phyloP scores from a whole-genome alignment of 306 rosid species.

The Datisca glomerata region DNA sequence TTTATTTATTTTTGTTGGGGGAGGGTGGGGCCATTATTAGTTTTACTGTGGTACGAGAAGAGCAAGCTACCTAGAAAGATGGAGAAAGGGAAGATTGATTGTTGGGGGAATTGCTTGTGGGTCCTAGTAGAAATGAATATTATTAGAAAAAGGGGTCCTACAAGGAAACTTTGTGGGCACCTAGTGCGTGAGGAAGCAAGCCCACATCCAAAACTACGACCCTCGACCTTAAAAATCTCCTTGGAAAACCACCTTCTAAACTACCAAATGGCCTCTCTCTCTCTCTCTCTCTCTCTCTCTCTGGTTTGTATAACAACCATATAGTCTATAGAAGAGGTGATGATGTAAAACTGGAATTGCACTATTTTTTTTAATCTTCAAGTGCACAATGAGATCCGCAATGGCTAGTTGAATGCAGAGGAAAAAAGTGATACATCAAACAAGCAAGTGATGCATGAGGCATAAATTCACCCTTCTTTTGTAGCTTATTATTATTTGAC shows the following conservation, averaged over 20 bases:
- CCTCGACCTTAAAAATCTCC: constrained; percentile 67
- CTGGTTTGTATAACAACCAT: background rate
- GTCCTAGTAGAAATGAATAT: constrained; percentile 31
- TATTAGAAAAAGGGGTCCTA: constrained; percentile 33
- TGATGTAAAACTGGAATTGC: too few relatives aligned
- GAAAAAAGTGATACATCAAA: too few relatives aligned
- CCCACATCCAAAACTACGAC: constrained; percentile 73
- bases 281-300: constrained; percentile 8
- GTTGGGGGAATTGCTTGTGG: too few relatives aligned
- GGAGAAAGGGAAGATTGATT: constrained; percentile 20
- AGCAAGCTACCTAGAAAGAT: constrained; percentile 11
- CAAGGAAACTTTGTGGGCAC: constrained; percentile 14
- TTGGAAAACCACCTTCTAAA: constrained; percentile 45
- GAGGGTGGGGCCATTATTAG: background rate
- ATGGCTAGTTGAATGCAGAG: too few relatives aligned
- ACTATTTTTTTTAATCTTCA: too few relatives aligned
- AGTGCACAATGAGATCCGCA: too few relatives aligned
- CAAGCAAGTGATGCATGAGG: too few relatives aligned
- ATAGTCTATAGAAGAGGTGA: too few relatives aligned
- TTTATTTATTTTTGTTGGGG: too few relatives aligned
- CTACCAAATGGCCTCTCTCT: constrained; percentile 44
- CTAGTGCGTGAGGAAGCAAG: constrained; percentile 40
- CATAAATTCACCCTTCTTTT: too few relatives aligned
- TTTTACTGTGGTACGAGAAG: background rate
- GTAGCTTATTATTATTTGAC: too few relatives aligned